Base-by-base conservation (phyloP, 768 basidiomycete genomes). In the Imleria badia region DNA sequence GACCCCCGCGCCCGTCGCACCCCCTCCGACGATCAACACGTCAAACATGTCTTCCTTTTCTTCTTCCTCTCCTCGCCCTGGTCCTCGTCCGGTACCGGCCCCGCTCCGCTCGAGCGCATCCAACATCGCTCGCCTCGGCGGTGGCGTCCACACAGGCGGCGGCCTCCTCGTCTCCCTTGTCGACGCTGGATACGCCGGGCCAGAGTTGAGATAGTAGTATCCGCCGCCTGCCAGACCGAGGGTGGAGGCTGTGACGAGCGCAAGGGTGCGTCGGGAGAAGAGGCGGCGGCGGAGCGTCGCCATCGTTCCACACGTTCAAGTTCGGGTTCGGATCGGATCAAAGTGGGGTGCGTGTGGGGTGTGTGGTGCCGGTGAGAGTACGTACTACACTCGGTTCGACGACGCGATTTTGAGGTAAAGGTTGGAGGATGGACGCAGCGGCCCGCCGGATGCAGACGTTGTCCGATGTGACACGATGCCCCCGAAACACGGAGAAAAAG, bases 1-100 rank as follows among this genome's bases (percentile, higher is more conserved):
- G n/a, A 94, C 88, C 39, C 97, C 96, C 0, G 94, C 90, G 46
- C 96, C 96, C 2, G 94, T 98, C 6, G 96, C 96, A 19, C 96
- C 96, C 36, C 96, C 95, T 26, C 95, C 96, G 31, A 98, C 85
- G 60, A 98, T 76, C 45, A 95, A 73, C 29, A 94, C 63, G 71
- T 95, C 93, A 58, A 91, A 91, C 56, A 83, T 81, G 14, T 85
- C 79, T 19, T 78, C 76, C 2, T 75, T 75, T 3, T 68, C 56
- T 46, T 82, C 81, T 14, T 83, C 78, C n/a, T 76, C 76, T 10
- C 73, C 74, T 9, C 66, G n/a, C n/a, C n/a, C n/a, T n/a, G n/a
- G 48, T 12, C 6, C 13, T 10, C 6, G 26, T 26, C 26, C 26
- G 26, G 26, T 26, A 26, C 13, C 23, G 7, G 1, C 45, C 23